Percentiles rank a stretch among this genome's conserved stretches.
These are phyloP conservation scores for Thermothielavioides terrestris DNA, from an alignment of 495 filamentous ascomycete species.

Conservation along the genomic window DNA sequence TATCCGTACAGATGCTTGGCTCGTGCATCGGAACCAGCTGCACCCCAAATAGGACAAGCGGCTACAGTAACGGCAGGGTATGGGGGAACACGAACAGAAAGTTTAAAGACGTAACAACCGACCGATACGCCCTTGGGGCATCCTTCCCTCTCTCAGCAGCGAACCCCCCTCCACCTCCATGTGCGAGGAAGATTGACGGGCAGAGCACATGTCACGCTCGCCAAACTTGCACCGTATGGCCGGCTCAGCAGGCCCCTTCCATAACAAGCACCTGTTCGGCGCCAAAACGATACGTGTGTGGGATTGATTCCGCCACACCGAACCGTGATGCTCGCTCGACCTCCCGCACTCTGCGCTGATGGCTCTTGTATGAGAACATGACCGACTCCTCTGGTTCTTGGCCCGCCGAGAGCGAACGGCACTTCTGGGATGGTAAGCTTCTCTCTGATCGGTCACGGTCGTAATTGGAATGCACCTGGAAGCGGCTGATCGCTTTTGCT, in stretches of 20 bases:
- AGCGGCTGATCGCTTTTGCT: slow-evolving; percentile 1
- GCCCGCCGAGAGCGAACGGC: slow-evolving; percentile 71
- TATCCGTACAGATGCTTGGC: no score
- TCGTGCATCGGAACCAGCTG: no score
- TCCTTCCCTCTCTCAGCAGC: background rate
- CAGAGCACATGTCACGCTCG: background rate
- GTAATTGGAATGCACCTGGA: background rate
- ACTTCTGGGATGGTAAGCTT: slow-evolving; percentile 81
- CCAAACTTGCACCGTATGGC: slow-evolving; percentile 5
- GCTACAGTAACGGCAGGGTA: no score
- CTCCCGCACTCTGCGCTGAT: slow-evolving; percentile 1
- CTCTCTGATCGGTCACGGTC: background rate
- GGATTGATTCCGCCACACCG: background rate
- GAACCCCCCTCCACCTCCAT: background rate
- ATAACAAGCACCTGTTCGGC: slow-evolving; percentile 1
- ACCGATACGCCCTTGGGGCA: no score
- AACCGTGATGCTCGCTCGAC: slow-evolving; percentile 25
- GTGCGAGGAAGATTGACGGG: slow-evolving; percentile 2
- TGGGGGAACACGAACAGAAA: no score
- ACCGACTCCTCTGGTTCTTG: slow-evolving; percentile 58
- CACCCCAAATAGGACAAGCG: no score
- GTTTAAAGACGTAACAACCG: no score
- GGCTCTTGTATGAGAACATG: slow-evolving; percentile 33
- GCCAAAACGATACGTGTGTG: slow-evolving; percentile 5
- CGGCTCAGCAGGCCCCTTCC: background rate